phyloP scores from a whole-genome alignment of 2,329 filamentous ascomycete genomes.

The Diaporthe nobilis region DNA sequence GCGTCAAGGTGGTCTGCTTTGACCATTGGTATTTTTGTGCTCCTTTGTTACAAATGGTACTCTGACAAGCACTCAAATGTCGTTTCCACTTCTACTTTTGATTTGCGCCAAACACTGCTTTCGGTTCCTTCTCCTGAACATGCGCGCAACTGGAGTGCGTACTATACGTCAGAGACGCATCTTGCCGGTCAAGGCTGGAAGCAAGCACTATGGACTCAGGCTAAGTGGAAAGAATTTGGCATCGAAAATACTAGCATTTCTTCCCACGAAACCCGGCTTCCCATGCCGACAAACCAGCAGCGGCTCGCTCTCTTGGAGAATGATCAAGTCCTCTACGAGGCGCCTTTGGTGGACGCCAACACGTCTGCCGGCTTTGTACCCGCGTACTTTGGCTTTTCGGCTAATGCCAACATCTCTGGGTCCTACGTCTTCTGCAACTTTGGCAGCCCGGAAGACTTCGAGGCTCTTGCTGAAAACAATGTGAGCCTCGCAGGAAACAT shows the following conservation, averaged over 20 bases:
- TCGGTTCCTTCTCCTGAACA: not conserved
- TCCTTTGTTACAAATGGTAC: not conserved
- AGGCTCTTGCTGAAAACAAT: not conserved
- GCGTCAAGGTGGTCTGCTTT: not conserved
- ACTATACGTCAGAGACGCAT: conserved; percentile 1
- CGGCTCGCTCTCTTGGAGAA: not conserved
- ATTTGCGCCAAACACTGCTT: not conserved
- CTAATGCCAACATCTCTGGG: not conserved
- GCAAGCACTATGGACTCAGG: not conserved
- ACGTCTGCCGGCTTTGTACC: not conserved
- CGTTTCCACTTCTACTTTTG: not conserved
- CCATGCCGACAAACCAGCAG: not conserved
- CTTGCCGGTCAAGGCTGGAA: not conserved
- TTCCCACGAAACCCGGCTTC: not conserved
- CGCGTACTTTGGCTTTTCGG: conserved; percentile 1
- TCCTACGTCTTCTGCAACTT: conserved; percentile 5
- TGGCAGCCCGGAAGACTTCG: not conserved
- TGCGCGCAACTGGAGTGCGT: conserved; percentile 10
- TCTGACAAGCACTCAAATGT: not conserved
- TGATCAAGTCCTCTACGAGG: not conserved
- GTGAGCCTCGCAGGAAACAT: not conserved
- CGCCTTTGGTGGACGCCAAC: conserved; percentile 7
- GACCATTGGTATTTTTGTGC: not conserved
- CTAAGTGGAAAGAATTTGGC: not conserved
- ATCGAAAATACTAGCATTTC: not conserved